Percentiles rank a stretch among this genome's conserved stretches.
These are phyloP conservation scores for Fusarium brachygibbosum DNA, from an alignment of 2,329 filamentous ascomycete species.

Conservation along the genomic window DNA sequence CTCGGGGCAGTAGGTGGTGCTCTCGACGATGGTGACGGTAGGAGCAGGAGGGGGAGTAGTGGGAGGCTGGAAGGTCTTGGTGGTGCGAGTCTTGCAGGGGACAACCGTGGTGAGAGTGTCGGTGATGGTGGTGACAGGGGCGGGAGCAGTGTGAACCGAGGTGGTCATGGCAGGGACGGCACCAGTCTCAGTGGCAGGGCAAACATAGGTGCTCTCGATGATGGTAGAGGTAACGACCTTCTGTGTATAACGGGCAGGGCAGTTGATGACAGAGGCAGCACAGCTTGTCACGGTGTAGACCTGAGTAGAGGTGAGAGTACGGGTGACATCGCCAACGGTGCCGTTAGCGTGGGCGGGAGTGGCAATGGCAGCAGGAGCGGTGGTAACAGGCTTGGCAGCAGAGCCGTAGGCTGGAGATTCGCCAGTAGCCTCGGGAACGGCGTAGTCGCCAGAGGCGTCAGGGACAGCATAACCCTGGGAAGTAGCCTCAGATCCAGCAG, in stretches of 20 bases:
- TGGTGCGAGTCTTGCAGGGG: constrained; percentile 45
- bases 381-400: constrained; percentile 4
- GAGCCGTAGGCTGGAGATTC: not conserved
- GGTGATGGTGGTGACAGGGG: constrained; percentile 43
- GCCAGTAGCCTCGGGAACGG: not conserved
- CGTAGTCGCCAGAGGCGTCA: not conserved
- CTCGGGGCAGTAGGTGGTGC: constrained; percentile 36
- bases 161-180: constrained; percentile 25
- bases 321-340: constrained; percentile 37
- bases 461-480: not conserved
- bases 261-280: constrained; percentile 56
- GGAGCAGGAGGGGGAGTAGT: constrained; percentile 34
- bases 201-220: constrained; percentile 40
- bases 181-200: constrained; percentile 42
- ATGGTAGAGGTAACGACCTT: constrained; percentile 50
- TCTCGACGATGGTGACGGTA: constrained; percentile 43
- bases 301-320: constrained; percentile 46
- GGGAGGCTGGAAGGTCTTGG: constrained; percentile 46
- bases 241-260: constrained; percentile 55
- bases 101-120: constrained; percentile 47
- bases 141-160: constrained; percentile 14
- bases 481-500: constrained; percentile 11
- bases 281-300: constrained; percentile 55
- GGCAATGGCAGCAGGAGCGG: not conserved
- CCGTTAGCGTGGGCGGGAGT: constrained; percentile 8